phyloP scores from a whole-genome alignment of 805 yeast genomes.

The Myxozyma nipponensis region DNA sequence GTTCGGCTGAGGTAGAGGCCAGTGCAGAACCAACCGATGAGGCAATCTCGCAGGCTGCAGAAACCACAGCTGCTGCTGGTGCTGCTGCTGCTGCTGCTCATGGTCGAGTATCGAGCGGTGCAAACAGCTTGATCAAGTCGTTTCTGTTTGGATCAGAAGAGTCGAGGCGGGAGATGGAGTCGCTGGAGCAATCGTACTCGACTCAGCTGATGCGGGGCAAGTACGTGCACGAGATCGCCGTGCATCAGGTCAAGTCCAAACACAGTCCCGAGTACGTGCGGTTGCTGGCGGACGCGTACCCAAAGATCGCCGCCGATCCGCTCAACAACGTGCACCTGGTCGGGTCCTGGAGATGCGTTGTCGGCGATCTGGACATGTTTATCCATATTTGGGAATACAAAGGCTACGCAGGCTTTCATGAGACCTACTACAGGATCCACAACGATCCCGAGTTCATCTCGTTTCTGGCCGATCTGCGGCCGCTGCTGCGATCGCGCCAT shows the following conservation, averaged over 20 bases:
- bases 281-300: conserved; percentile 35
- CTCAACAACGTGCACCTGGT: conserved; percentile 38
- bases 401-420: conserved; percentile 42
- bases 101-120: conserved; percentile 1
- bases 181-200: conserved; percentile 30
- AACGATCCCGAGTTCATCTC: conserved; percentile 33
- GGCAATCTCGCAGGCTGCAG: conserved; percentile 11
- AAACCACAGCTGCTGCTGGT: neutral
- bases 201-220: conserved; percentile 39
- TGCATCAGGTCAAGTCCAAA: conserved; percentile 40
- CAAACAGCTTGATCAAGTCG: conserved; percentile 36
- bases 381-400: conserved; percentile 42
- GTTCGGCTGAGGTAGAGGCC: neutral
- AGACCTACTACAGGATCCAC: conserved; percentile 38
- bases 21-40: neutral
- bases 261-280: conserved; percentile 38
- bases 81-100: neutral
- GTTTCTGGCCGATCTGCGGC: conserved; percentile 35
- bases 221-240: conserved; percentile 42
- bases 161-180: conserved; percentile 37
- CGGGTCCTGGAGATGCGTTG: conserved; percentile 43
- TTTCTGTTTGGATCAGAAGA: conserved; percentile 40
- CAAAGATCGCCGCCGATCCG: conserved; percentile 36
- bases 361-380: conserved; percentile 43
- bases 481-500: conserved; percentile 36